phyloP scores from a whole-genome alignment of 257 asterid genomes.

The Dorcoceras hygrometricum region DNA sequence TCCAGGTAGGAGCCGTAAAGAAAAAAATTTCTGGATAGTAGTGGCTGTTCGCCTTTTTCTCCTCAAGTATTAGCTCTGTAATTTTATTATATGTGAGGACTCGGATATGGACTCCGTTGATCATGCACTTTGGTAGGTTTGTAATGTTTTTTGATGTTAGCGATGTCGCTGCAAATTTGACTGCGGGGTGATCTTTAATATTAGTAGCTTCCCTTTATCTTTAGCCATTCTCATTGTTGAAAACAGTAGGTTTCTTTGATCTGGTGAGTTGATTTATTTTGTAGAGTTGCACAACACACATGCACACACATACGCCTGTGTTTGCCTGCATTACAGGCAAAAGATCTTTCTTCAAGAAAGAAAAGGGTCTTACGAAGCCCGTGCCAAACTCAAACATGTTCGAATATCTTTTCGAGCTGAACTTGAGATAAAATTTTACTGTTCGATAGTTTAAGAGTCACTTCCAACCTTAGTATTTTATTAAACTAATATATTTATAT shows the following conservation, averaged over 20 bases:
- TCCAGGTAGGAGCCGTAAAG: background rate
- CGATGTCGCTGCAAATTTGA: background rate
- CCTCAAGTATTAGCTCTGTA: background rate
- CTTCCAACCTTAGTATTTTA: no score
- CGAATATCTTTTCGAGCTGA: no score
- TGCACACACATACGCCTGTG: no score
- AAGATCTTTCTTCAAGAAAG: no score
- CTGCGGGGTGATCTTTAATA: background rate
- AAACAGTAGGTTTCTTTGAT: background rate
- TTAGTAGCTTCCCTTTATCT: background rate
- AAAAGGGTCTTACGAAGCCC: no score
- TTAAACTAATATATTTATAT: no score
- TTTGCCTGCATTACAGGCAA: no score
- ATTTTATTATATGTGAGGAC: background rate
- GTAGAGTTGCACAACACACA: background rate
- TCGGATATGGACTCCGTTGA: background rate
- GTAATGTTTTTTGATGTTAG: background rate
- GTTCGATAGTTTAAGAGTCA: no score
- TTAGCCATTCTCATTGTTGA: background rate
- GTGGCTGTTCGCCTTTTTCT: background rate
- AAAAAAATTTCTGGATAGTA: background rate
- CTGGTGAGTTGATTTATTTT: background rate
- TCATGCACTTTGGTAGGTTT: background rate
- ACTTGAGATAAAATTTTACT: no score
- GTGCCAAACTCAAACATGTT: no score